Base-by-base conservation (phyloP, 2,329 filamentous ascomycete genomes). In the Simplicillium sp. region DNA sequence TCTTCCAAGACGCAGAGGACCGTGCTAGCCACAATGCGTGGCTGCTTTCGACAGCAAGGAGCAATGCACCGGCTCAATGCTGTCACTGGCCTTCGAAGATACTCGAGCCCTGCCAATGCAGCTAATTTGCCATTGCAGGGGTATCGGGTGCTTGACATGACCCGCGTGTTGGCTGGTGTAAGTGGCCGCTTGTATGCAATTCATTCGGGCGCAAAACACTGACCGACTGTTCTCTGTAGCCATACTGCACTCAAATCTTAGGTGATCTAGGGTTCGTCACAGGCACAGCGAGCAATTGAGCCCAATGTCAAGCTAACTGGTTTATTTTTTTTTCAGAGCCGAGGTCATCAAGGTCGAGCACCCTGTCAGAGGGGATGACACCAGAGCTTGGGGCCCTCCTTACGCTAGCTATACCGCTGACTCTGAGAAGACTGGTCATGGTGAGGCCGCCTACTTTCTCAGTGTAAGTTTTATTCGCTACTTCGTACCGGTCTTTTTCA, bases 261-360 rank as follows among this genome's bases (percentile, higher is more conserved):
- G 92, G 90, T 42, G 92, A 98, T 63, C 73, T 98, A 52, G 92
- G 92, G 90, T 95, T 78, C 60, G 79, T 48, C 32, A 15, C 31
- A 25, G 20, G n/a, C n/a, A n/a, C 20, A 25, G 20, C 20, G 9
- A 25, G 9, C 20, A 9, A 25, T 25, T 25, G 20, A 25, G 9
- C 20, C 20, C 9, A n/a, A 25, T 25, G 20, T 25, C 20, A 25
- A 25, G 9, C 20, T 25, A 25, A 25, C 9, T 25, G 20, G 39
- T 18, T 29, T 7, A 41, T 18, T 29, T 7, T 15, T 34, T 25
- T 25, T 12, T 15, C 40, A 94, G 88, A 48, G 92, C 92, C 49
- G 90, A 98, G 60, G 81, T 98, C 28, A 95, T 98, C 65, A 98
- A 98, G 64, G 77, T 98, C 46, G 92, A 98, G 63, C 92, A 98